Conservation (phyloP, 139 green algal species). For the Tetratostichococcus sp. region DNA sequence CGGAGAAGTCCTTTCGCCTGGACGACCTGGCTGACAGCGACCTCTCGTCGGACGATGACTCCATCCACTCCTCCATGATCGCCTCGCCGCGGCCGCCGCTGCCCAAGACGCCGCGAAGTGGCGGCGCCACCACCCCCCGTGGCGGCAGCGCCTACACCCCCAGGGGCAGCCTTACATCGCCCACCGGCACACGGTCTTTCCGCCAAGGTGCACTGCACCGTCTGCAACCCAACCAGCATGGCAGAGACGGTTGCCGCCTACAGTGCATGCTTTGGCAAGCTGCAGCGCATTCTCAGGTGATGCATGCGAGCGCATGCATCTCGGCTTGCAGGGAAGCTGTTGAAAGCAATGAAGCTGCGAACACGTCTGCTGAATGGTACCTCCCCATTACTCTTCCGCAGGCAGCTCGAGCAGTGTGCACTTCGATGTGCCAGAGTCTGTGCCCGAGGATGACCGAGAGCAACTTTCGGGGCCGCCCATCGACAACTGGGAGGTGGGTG, state of each 20-base stretch:
- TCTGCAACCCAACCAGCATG: too few species aligned
- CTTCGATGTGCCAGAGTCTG: neutral
- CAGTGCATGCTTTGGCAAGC: neutral
- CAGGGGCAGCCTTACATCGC: neutral
- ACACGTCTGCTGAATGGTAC: too few species aligned
- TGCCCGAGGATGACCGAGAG: neutral
- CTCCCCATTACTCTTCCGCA: neutral
- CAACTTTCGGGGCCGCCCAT: neutral
- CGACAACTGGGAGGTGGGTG: neutral
- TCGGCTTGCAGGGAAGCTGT: too few species aligned
- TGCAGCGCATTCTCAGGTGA: too few species aligned
- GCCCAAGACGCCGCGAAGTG: neutral
- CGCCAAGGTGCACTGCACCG: neutral
- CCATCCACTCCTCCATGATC: neutral
- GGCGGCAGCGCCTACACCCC: too few species aligned
- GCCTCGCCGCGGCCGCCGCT: neutral
- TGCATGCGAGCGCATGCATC: too few species aligned
- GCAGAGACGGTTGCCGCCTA: neutral
- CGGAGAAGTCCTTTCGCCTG: neutral
- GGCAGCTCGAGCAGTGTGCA: neutral
- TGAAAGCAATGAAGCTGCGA: too few species aligned
- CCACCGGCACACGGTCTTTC: neutral
- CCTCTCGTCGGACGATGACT: neutral
- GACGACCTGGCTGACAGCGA: neutral
- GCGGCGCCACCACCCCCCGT: neutral